Conservation (phyloP, 2,329 filamentous ascomycete genomes). For the Davidsoniella virescens region DNA sequence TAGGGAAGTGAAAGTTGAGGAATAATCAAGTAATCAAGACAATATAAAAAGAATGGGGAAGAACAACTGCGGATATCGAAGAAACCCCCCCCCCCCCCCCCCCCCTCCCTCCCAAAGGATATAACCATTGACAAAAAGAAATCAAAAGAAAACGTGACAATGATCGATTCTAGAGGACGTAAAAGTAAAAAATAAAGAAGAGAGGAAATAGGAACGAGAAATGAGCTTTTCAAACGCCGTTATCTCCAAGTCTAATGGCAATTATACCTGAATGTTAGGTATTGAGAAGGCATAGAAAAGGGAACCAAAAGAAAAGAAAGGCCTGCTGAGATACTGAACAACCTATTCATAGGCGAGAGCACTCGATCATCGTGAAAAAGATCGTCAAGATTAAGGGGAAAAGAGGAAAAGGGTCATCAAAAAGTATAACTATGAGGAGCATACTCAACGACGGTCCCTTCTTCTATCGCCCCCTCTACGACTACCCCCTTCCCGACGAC, state of each 20-base stretch:
- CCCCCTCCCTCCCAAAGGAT: no score
- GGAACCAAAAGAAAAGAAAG: no score
- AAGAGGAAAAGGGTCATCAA: not conserved
- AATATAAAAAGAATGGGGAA: not conserved
- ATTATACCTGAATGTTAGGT: no score
- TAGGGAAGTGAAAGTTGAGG: no score
- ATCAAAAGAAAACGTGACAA: not conserved
- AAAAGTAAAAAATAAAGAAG: not conserved
- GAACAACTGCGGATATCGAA: not conserved
- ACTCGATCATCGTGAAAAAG: not conserved
- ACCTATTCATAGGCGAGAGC: no score
- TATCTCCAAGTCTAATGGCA: no score
- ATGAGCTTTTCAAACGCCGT: no score
- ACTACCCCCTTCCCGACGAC: not conserved
- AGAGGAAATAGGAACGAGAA: not conserved
- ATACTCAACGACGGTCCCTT: conserved; percentile 4
- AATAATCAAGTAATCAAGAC: not conserved
- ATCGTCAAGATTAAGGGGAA: not conserved
- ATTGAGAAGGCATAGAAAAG: no score
- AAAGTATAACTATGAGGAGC: no score
- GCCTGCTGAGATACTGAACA: no score
- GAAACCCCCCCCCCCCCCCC: no score
- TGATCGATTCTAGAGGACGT: not conserved
- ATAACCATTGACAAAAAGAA: not conserved
- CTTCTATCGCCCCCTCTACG: conserved; percentile 10